A percentile compares a stretch with the other conserved stretches of the same genome.
Evolutionary conservation across 2,329 filamentous ascomycete species (phyloP).

Genomic region (Shiraia sp.): DNA sequence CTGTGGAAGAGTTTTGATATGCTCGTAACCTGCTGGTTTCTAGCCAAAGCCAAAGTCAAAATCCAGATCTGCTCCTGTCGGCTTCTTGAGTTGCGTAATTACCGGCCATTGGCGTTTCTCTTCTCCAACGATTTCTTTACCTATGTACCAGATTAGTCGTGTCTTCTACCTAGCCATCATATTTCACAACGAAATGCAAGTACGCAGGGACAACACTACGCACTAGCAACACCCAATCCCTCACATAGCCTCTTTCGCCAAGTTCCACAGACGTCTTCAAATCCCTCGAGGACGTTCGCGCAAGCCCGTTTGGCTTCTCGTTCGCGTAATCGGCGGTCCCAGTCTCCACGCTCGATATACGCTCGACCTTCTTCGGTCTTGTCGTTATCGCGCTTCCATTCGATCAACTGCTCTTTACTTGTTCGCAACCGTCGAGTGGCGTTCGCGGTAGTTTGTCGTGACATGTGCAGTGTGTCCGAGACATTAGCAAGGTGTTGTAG

Average conservation of each 20-base stretch:
- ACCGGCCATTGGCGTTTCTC: background rate
- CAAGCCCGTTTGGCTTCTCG: constrained; percentile 85
- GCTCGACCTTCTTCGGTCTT: constrained; percentile 77
- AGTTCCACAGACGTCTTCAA: constrained; percentile 84
- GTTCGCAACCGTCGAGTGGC: constrained; percentile 79
- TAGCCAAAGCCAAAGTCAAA: background rate
- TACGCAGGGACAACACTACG: constrained; percentile 17
- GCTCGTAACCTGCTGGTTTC: background rate
- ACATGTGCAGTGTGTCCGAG: constrained; percentile 92
- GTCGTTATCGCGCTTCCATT: constrained; percentile 83
- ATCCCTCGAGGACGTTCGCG: constrained; percentile 85
- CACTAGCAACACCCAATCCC: constrained; percentile 42
- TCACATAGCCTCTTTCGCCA: constrained; percentile 76
- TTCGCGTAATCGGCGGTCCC: constrained; percentile 74
- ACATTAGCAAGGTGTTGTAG: constrained; percentile 82
- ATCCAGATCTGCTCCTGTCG: background rate
- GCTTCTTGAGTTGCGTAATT: background rate
- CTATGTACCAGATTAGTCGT: background rate
- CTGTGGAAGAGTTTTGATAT: constrained; percentile 5
- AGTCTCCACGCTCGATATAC: constrained; percentile 81
- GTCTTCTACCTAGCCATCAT: background rate
- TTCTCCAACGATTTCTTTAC: background rate
- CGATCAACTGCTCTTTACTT: constrained; percentile 81
- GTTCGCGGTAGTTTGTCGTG: constrained; percentile 80
- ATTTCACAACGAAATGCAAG: background rate